Percentiles rank a stretch among this genome's conserved stretches.
Evolutionary conservation across 768 basidiomycete species (phyloP).

Genomic region (Coprinellus micaceus): DNA sequence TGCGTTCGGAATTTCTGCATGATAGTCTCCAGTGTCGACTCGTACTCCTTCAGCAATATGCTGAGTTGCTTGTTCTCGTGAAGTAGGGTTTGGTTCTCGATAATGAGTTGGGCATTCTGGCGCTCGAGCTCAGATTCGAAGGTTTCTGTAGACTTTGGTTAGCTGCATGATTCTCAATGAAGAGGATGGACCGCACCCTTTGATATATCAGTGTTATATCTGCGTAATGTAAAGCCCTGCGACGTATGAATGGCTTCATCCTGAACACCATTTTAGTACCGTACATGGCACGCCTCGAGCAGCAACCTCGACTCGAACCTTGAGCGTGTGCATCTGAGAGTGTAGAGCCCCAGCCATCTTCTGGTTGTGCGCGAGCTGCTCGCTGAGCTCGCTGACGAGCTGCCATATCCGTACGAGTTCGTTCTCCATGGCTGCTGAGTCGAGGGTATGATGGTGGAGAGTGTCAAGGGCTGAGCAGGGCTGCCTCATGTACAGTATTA

Average conservation of each 20-base stretch:
- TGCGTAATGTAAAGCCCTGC: slow-evolving; percentile 73
- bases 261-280: slow-evolving; percentile 32
- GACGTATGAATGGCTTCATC: slow-evolving; percentile 69
- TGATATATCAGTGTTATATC: slow-evolving; percentile 85
- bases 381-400: slow-evolving; percentile 76
- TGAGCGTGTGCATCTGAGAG: slow-evolving; percentile 64
- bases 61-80: slow-evolving; percentile 96
- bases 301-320: slow-evolving; percentile 44
- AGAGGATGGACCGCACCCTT: slow-evolving; percentile 49
- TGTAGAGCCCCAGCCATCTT: slow-evolving; percentile 68
- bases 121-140: slow-evolving; percentile 94
- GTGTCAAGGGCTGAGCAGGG: not conserved
- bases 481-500: no score
- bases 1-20: slow-evolving; percentile 95
- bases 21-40: slow-evolving; percentile 89
- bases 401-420: slow-evolving; percentile 77
- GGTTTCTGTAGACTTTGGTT: slow-evolving; percentile 59
- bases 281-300: slow-evolving; percentile 5
- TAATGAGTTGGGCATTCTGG: slow-evolving; percentile 80
- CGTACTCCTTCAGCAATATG: slow-evolving; percentile 88
- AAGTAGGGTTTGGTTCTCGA: slow-evolving; percentile 88
- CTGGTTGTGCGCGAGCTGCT: slow-evolving; percentile 80
- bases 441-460: not conserved
- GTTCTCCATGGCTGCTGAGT: slow-evolving; percentile 45
- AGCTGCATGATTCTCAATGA: slow-evolving; percentile 17